Base-by-base conservation (phyloP, 306 rosid genomes). In the Phaseolus lunatus region DNA sequence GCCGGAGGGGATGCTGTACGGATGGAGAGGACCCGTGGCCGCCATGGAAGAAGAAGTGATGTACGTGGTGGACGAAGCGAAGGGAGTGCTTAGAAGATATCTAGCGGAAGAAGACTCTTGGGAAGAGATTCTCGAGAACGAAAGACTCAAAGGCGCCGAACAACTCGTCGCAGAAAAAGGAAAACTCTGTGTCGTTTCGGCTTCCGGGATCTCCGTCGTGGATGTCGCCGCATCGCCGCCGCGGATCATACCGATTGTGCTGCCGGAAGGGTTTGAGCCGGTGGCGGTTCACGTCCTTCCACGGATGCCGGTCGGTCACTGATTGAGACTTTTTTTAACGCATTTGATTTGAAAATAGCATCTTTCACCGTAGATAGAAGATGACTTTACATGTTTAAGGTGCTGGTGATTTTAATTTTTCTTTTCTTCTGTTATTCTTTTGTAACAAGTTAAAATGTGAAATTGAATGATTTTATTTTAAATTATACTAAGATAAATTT, bases 11-110 rank as follows among this genome's bases (percentile, higher is more conserved):
- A 92, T 94, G 98, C 33, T 89, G 5, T 75, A 23, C 1, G 97
- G 96, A 2, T 94, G 97, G 94, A 84, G 85, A 13, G 97, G 98
- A 1, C 98, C 98, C 11, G 98, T 87, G 67, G 96, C 92, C 3
- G 93, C 98, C 37, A 84, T 95, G 97, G 92, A 85, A 23, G 96
- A 90, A 64, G 84, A 87, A 0, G 90, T 71, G 15, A 81, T 95
- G 93, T 95, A 83, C 45, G 92, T 82, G 3, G 91, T 95, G 56
- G 96, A 92, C 29, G 97, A 90, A 53, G 86, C 11, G 0, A 82
- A 74, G 2, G 97, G 96, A 0, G 50, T 52, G 10, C 3, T 95
- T 23, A 87, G 86, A 50, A 85, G 56, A 64, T 95, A 92, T 8
- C 47, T 79, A 2, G 68, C 77, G 0, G 80, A 22, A 33, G 73